These are phyloP conservation scores for Leishmania arabica DNA, from an alignment of 208 protist species.

Conservation along the genomic window DNA sequence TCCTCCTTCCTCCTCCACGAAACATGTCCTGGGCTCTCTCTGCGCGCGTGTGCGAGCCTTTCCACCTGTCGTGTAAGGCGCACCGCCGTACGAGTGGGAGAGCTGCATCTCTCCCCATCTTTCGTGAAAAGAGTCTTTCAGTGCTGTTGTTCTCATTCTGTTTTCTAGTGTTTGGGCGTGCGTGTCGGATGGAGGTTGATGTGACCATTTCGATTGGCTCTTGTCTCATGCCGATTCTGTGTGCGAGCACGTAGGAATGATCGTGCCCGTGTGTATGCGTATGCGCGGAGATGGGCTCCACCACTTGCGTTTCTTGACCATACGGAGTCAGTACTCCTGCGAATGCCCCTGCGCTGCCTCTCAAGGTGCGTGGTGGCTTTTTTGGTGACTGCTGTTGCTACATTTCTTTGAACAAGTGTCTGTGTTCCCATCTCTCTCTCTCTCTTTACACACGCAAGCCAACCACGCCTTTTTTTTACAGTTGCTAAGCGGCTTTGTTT, in stretches of 20 bases:
- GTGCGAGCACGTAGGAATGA: background rate
- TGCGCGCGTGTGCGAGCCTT: background rate
- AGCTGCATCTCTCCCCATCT: background rate
- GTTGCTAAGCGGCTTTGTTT: background rate
- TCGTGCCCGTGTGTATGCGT: background rate
- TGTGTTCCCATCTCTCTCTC: background rate
- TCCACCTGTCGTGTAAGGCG: background rate
- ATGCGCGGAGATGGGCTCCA: background rate
- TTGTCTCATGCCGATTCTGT: background rate
- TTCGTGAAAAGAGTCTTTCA: background rate
- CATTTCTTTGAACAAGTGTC: background rate
- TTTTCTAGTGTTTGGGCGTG: background rate
- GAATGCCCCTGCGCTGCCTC: background rate
- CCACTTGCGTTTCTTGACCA: background rate
- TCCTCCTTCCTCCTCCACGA: background rate
- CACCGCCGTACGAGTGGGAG: background rate
- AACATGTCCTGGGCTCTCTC: background rate
- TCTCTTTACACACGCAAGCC: background rate
- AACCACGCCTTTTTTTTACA: too few species aligned
- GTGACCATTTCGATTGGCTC: background rate
- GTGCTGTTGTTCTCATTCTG: background rate
- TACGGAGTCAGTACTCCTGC: background rate
- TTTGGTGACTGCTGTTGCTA: background rate
- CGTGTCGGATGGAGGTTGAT: background rate
- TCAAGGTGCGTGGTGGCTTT: background rate